Evolutionary conservation across 441 rosid species (phyloP), one percentile per base, ranked within the genome.

Genomic region (Melastoma candidum): DNA sequence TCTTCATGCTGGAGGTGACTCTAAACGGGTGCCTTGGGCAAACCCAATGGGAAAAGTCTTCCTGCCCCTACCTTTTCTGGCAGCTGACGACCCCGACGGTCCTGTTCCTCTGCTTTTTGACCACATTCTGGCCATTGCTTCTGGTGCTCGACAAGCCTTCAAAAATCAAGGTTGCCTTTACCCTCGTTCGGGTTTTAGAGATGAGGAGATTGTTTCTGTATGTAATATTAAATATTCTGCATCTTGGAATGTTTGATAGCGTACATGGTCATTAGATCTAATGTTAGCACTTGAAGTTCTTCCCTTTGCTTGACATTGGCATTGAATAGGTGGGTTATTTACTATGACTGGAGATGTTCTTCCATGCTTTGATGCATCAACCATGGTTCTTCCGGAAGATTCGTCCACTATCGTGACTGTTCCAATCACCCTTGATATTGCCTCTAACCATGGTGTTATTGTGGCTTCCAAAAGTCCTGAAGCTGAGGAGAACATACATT

Each of bases 1-100:
- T 80, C 92, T 88, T 75, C 98, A 88, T 77, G 98, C 98, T 60
- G 98, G 97, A 63, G 98, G 98, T 56, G 97, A 92, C 74, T 92
- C 98, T 49, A 92, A 92, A 77, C 77, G 98, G 64, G 95, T 92
- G 4, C 97, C 98, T 0, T 92, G 97, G 98, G 97, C 97, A 4
- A 92, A 92, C 64, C 98, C 97, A 57, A 88, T 92, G 98, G 98
- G 95, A 48, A 92, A 92, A 68, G 89, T 88, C 24, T 92, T 88
- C 73, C 71, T 88, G 36, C 97, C 98, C 10, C 95, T 92, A 52
- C 98, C 98, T 12, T 92, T 67, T 74, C 74, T 92, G 72, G 97
- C 98, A 44, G 75, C 83, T 17, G 89, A 92, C 74, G 94, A 92
- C 36, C 90, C 97, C 12, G 98, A 92, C 56, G 94, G 87, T 12